These are phyloP conservation scores for Gaultheria prostrata DNA, from an alignment of 148 eudicot genomes.

Conservation along the genomic window DNA sequence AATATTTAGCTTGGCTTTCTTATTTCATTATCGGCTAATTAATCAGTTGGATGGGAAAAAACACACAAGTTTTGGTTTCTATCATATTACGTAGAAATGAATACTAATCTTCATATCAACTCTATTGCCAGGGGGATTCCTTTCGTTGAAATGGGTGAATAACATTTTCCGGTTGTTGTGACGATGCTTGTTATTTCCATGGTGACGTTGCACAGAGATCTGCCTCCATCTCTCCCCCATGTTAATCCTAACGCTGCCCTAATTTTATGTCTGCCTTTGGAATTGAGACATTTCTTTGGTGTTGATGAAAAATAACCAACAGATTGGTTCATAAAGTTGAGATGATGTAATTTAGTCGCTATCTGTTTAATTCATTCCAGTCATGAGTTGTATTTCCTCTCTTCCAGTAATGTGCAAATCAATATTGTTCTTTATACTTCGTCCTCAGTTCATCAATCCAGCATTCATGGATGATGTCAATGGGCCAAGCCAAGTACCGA, in stretches of 20 bases:
- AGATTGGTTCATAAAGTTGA: neutral
- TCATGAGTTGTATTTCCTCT: neutral
- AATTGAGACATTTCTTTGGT: neutral
- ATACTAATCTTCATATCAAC: conserved; percentile 12
- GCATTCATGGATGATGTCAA: neutral
- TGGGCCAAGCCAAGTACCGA: neutral
- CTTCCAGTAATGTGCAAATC: neutral
- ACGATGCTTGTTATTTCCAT: neutral
- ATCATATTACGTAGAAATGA: neutral
- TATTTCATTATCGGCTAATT: neutral
- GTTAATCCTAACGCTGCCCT: neutral
- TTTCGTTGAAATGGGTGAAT: conserved; percentile 36
- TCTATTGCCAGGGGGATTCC: conserved; percentile 54
- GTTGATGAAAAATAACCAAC: neutral
- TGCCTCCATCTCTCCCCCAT: neutral
- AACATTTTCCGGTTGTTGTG: neutral
- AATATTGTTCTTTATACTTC: neutral
- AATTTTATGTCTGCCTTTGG: neutral
- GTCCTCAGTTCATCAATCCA: neutral
- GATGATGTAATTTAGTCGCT: neutral
- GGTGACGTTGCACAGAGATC: neutral
- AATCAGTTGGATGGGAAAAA: neutral
- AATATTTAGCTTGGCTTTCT: neutral
- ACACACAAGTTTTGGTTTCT: neutral
- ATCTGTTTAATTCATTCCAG: neutral